Conservation (phyloP, 2,329 filamentous ascomycete genomes). For the Arthrobotrys conoides region DNA sequence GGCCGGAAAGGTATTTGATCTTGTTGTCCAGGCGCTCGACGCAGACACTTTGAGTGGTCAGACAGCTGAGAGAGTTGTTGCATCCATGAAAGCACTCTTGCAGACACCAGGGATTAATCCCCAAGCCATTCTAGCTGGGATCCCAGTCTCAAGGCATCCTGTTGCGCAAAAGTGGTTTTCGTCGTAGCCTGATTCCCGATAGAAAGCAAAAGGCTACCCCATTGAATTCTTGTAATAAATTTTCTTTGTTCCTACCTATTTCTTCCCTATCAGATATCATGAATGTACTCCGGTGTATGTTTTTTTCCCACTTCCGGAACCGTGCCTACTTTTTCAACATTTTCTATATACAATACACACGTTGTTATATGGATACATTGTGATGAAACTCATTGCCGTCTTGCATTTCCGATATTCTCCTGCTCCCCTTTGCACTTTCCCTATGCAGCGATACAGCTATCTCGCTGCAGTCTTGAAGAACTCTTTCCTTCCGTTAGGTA, state of each 20-base stretch:
- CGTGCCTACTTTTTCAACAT: not conserved
- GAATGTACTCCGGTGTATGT: slow-evolving; percentile 33
- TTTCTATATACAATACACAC: slow-evolving; percentile 39
- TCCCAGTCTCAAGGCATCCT: slow-evolving; percentile 84
- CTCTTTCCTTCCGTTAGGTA: slow-evolving; percentile 10
- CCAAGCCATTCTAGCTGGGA: slow-evolving; percentile 79
- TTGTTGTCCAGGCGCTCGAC: slow-evolving; percentile 89
- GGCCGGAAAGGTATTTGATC: slow-evolving; percentile 84
- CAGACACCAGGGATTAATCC: slow-evolving; percentile 81
- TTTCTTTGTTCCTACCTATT: slow-evolving; percentile 32
- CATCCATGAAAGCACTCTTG: slow-evolving; percentile 83
- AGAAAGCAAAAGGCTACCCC: slow-evolving; percentile 34
- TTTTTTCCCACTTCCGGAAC: slow-evolving; percentile 24
- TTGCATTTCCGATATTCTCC: slow-evolving; percentile 3
- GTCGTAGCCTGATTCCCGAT: slow-evolving; percentile 66
- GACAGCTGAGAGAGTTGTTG: slow-evolving; percentile 81
- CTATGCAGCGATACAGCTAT: not conserved
- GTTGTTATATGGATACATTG: slow-evolving; percentile 26
- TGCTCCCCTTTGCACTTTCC: not conserved
- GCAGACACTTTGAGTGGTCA: slow-evolving; percentile 89
- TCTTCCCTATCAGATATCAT: slow-evolving; percentile 28
- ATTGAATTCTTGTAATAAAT: slow-evolving; percentile 59
- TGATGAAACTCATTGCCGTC: slow-evolving; percentile 12
- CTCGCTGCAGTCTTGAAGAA: not conserved
- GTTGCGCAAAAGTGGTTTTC: slow-evolving; percentile 84